Evolutionary conservation across 2,329 filamentous ascomycete species (phyloP).

Genomic region (Blumeria graminis): DNA sequence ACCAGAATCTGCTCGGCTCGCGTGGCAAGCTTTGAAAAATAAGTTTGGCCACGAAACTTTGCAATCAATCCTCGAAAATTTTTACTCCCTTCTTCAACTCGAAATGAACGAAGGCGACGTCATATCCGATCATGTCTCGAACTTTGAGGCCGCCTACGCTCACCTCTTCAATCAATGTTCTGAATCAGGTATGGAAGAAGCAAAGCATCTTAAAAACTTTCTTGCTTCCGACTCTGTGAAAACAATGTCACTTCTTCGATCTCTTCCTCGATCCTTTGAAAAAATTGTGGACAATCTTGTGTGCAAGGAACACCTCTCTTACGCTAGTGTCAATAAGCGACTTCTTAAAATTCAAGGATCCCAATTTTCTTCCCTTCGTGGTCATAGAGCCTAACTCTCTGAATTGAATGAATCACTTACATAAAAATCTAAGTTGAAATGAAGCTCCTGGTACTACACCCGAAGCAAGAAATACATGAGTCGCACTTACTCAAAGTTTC

Average conservation of each 20-base stretch:
- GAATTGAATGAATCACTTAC: background rate
- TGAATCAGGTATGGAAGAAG: background rate
- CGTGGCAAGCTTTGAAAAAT: background rate
- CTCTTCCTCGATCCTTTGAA: background rate
- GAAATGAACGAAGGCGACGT: background rate
- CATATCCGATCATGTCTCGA: background rate
- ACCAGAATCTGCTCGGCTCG: background rate
- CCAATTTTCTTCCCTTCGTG: background rate
- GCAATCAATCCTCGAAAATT: background rate
- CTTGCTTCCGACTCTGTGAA: background rate
- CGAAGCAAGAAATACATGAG: background rate
- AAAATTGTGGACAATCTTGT: conserved; percentile 1
- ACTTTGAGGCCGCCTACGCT: background rate
- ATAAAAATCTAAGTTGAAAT: background rate
- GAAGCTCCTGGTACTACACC: background rate
- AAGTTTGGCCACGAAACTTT: background rate
- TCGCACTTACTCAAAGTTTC: no score
- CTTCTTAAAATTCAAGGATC: background rate
- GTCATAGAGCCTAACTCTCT: background rate
- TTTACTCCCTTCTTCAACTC: background rate
- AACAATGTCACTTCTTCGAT: background rate
- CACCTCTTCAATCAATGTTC: background rate
- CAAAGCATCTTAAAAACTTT: background rate
- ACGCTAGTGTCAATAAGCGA: background rate
- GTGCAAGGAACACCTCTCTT: background rate